phyloP scores from a whole-genome alignment of 202 grass and related monocot species.

The Musa balbisiana region DNA sequence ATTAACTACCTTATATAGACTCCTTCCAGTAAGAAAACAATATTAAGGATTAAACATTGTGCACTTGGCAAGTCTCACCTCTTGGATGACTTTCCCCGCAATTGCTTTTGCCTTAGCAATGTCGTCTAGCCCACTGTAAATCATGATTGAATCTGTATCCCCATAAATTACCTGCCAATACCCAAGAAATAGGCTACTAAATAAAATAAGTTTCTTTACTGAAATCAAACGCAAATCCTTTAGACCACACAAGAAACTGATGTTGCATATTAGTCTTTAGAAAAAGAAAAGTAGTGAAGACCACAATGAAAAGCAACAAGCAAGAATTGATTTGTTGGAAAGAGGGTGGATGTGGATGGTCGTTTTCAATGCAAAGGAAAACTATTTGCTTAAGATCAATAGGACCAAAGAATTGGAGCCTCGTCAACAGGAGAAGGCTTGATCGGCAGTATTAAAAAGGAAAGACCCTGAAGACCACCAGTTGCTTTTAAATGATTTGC shows the following conservation, averaged over 20 bases:
- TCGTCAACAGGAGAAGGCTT: not conserved
- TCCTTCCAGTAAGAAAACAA: not conserved
- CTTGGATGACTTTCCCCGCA: conserved; percentile 96
- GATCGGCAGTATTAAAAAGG: not conserved
- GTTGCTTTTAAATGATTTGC: not conserved
- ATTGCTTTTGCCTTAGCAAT: conserved; percentile 76
- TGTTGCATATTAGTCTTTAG: too few relatives aligned
- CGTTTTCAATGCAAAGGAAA: not conserved
- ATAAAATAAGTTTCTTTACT: not conserved
- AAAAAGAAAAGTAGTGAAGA: not conserved
- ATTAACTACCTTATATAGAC: too few relatives aligned
- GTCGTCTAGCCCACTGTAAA: conserved; percentile 92
- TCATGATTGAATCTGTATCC: conserved; percentile 98
- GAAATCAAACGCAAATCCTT: too few relatives aligned
- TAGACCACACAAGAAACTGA: too few relatives aligned
- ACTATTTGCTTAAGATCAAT: too few relatives aligned
- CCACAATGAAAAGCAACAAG: not conserved
- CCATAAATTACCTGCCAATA: conserved; percentile 89
- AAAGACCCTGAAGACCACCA: not conserved
- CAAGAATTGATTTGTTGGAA: not conserved
- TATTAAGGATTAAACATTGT: not conserved
- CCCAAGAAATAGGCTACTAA: conserved; percentile 19
- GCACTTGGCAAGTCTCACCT: conserved; percentile 33
- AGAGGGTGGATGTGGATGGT: not conserved
- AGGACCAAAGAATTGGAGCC: not conserved